These are phyloP conservation scores for Coccomyxa subellipsoidea DNA, from an alignment of 163 green algal species.

Conservation along the genomic window DNA sequence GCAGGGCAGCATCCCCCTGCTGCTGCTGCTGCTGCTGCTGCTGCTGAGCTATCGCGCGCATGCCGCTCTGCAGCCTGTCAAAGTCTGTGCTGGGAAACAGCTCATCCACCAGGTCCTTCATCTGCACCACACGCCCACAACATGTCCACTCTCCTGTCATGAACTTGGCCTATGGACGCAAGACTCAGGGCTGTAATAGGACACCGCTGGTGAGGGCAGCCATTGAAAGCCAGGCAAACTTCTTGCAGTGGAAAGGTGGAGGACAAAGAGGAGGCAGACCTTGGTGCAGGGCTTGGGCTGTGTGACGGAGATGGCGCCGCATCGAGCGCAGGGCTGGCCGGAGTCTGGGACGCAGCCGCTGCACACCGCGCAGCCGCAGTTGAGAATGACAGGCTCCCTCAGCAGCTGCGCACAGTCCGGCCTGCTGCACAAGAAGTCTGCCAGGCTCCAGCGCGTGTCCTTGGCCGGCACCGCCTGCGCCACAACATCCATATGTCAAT, in stretches of 20 bases:
- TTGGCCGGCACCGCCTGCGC: neutral
- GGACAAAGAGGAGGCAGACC: neutral
- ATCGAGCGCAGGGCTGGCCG: neutral
- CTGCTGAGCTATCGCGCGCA: too few relatives aligned
- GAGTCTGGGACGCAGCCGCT: neutral
- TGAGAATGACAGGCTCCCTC: neutral
- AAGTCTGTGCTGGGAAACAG: neutral
- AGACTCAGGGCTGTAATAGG: too few relatives aligned
- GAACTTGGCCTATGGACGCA: too few relatives aligned
- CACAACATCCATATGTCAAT: neutral
- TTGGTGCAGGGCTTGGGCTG: neutral
- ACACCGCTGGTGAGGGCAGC: too few relatives aligned
- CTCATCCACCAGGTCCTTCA: constrained; percentile 1
- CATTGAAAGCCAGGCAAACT: too few relatives aligned
- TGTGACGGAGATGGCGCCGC: neutral
- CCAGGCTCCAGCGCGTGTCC: neutral
- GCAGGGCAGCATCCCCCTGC: neutral
- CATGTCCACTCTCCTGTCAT: too few relatives aligned
- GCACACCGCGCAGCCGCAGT: neutral
- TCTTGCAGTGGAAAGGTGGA: too few relatives aligned
- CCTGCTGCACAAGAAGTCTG: neutral
- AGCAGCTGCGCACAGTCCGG: neutral
- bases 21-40: neutral
- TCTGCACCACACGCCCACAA: neutral
- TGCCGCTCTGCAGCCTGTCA: neutral